Evolutionary conservation across 495 filamentous ascomycete species (phyloP), one percentile per base, ranked within the genome.

Genomic region (Tuber indicum): DNA sequence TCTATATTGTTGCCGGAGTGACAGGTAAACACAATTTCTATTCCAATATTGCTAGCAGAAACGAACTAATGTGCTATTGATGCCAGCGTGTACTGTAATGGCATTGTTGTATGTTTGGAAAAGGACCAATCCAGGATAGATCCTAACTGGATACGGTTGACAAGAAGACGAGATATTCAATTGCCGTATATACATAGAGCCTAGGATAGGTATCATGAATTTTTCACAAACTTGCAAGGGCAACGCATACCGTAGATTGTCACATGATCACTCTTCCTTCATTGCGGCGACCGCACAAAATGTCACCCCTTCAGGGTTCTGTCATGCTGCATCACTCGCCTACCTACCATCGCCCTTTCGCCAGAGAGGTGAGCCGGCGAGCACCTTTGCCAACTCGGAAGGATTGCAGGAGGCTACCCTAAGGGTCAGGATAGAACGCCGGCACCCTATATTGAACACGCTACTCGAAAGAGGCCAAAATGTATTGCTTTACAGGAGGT

Each of bases 1-100:
- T 96, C 82, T 97, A 96, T 80, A 90, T 98, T 83, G 94, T 92
- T 23, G 88, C 91, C 21, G 94, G 92, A 79, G 94, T 93, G 74
- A 71, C 81, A 52, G 71, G 80, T 81, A 44, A 44, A 32, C 71
- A 52, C 44, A 66, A 58, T 41, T 46, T 43, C 14, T 19, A 16
- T 36, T 8, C 41, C 45, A 26, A 32, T 42, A 69, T 32, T 21
- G 42, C 72, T n/a, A n/a, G 8, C 44, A 23, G 45, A 32, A 16
- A 42, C 58, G 19, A 69, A 41, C n/a, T 79, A 42, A 41, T 16
- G 41, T 39, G 52, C 8, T 23, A 41, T 26, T 41, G 2, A 66
- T 79, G 52, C 72, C 43, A 80, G 78, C 58, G 36, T 80, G 78
- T 26, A 80, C 78, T 52, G 66, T 80, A 74, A 74, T 80, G 46